These are phyloP conservation scores for Nicotiana tomentosiformis DNA, from an alignment of 257 asterid genomes.

Conservation along the genomic window DNA sequence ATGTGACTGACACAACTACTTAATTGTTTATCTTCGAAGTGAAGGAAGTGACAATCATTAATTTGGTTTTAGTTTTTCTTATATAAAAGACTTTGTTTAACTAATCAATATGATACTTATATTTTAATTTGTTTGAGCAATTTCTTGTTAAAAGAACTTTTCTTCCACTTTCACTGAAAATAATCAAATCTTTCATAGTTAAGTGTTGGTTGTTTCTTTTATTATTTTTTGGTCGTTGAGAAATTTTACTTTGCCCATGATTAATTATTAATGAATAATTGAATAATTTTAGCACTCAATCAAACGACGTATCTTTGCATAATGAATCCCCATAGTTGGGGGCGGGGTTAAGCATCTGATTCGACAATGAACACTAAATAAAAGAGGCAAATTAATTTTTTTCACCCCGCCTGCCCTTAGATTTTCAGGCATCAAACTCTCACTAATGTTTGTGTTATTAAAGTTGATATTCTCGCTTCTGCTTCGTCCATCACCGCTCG, in stretches of 20 bases:
- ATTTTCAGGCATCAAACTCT: no score
- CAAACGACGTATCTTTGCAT: no score
- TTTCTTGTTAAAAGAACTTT: neutral
- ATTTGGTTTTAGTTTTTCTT: neutral
- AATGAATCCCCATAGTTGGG: no score
- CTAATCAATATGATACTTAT: neutral
- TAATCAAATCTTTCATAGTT: neutral
- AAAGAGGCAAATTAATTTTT: no score
- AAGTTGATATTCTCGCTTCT: no score
- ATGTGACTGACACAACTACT: neutral
- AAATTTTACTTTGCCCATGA: neutral
- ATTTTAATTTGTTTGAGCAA: neutral
- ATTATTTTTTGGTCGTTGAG: neutral
- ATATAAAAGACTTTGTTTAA: neutral
- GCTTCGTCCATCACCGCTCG: no score
- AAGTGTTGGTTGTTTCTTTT: neutral
- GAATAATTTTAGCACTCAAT: no score
- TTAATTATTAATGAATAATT: neutral
- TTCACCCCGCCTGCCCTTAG: no score
- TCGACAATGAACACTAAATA: no score
- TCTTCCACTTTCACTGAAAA: neutral
- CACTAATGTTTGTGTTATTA: no score
- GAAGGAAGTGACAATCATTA: constrained; percentile 5
- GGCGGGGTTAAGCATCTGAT: no score
- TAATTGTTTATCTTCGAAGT: neutral